Conservation (phyloP, 306 rosid species). For the Prunus salicina region DNA sequence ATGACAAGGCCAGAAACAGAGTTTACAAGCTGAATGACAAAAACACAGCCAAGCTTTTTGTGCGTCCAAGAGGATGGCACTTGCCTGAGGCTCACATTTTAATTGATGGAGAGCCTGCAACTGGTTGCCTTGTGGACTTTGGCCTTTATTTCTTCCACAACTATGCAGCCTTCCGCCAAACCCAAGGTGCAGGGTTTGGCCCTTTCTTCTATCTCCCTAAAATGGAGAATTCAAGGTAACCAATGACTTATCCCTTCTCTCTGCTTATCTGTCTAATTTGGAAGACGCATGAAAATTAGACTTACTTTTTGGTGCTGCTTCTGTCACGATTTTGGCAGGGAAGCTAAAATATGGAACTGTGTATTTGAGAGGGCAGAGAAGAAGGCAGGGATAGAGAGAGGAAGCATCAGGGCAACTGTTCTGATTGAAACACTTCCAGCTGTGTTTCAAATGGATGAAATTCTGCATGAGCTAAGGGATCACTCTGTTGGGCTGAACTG, state of each 20-base stretch:
- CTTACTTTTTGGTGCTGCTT: neutral
- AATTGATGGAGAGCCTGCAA: conserved; percentile 83
- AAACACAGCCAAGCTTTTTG: conserved; percentile 80
- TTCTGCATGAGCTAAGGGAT: conserved; percentile 82
- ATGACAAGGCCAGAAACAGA: conserved; percentile 71
- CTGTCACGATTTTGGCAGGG: conserved; percentile 46
- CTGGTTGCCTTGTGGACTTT: conserved; percentile 85
- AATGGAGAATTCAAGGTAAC: conserved; percentile 89
- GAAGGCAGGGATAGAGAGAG: conserved; percentile 64
- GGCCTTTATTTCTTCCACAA: conserved; percentile 84
- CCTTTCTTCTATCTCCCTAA: conserved; percentile 97
- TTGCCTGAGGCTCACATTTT: conserved; percentile 80
- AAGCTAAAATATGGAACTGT: conserved; percentile 84
- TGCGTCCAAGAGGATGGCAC: conserved; percentile 95
- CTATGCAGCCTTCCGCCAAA: conserved; percentile 47
- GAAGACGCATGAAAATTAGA: neutral
- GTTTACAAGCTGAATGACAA: conserved; percentile 77
- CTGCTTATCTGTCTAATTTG: neutral
- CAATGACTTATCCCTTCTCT: neutral
- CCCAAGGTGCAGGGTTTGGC: conserved; percentile 79
- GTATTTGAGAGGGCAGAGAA: conserved; percentile 88
- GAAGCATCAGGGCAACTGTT: conserved; percentile 91
- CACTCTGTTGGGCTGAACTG: conserved; percentile 86
- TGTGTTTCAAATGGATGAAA: conserved; percentile 90
- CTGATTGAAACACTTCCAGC: conserved; percentile 91